Evolutionary conservation across 1,284 basidiomycete genomes (phyloP).

Genomic region (Termitomyces sp.): DNA sequence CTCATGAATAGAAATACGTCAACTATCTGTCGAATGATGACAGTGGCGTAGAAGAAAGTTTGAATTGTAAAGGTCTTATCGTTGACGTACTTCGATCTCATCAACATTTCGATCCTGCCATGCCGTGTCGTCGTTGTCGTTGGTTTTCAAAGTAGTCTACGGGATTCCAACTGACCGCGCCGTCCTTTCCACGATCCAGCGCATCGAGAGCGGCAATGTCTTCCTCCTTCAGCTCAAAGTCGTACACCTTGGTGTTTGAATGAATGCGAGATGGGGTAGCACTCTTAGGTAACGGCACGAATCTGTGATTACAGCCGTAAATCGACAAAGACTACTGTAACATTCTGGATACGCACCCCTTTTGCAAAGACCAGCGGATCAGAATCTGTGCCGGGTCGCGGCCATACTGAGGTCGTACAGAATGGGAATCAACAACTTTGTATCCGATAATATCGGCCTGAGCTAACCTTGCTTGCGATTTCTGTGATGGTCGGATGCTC

Average conservation of each 20-base stretch:
- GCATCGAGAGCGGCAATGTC: conserved; percentile 61
- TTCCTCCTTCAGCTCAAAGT: conserved; percentile 59
- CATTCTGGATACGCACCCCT: conserved; percentile 46
- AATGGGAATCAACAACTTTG: not conserved
- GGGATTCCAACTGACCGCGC: conserved; percentile 71
- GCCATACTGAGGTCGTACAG: conserved; percentile 30
- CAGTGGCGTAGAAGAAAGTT: conserved; percentile 1
- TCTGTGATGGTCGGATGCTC: conserved; percentile 47
- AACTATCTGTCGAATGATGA: not conserved
- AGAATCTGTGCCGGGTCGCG: conserved; percentile 70
- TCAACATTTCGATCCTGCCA: not conserved
- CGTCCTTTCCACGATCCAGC: conserved; percentile 59
- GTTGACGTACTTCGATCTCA: not conserved
- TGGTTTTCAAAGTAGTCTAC: conserved; percentile 32
- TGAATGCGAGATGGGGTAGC: conserved; percentile 61
- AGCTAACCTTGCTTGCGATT: conserved; percentile 51
- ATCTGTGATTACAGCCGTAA: conserved; percentile 31
- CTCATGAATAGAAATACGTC: not conserved
- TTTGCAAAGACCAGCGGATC: conserved; percentile 80
- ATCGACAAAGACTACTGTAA: not conserved
- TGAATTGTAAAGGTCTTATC: not conserved
- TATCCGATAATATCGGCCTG: not conserved
- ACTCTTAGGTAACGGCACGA: conserved; percentile 73
- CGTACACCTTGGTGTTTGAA: conserved; percentile 65
- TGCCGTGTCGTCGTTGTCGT: not conserved